These are phyloP conservation scores for Volvariella surrecta DNA, from an alignment of 1,284 basidiomycete genomes.

Conservation along the genomic window DNA sequence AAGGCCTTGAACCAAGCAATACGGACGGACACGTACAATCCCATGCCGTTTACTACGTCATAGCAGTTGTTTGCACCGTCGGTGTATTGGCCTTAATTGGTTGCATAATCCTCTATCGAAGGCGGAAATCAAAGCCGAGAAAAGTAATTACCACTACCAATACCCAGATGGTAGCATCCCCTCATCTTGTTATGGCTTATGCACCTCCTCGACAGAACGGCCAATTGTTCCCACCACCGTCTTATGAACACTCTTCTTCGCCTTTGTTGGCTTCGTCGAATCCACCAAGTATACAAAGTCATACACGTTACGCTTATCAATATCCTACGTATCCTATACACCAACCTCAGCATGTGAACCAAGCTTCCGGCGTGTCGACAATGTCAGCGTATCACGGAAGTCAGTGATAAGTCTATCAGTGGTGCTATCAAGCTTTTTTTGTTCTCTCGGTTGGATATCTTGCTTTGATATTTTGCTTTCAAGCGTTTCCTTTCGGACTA, in stretches of 20 bases:
- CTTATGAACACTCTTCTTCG: constrained; percentile 3
- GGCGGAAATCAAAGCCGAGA: constrained; percentile 3
- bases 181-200: constrained; percentile 1
- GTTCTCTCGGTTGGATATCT: too few species aligned
- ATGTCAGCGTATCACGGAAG: too few species aligned
- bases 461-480: too few species aligned
- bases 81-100: constrained; percentile 3
- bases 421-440: too few species aligned
- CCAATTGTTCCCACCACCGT: constrained; percentile 2
- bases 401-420: too few species aligned
- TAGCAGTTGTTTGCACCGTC: constrained; percentile 6
- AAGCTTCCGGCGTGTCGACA: too few species aligned
- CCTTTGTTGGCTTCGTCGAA: neutral
- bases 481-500: too few species aligned
- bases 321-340: too few species aligned
- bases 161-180: neutral
- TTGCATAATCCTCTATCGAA: constrained; percentile 8
- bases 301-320: too few species aligned
- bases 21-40: neutral
- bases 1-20: neutral
- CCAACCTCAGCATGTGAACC: too few species aligned
- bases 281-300: neutral
- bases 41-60: constrained; percentile 9
- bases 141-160: neutral
- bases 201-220: neutral